These are phyloP conservation scores for Boechera divaricarpa DNA, from an alignment of 345 rosid species.

Conservation along the genomic window DNA sequence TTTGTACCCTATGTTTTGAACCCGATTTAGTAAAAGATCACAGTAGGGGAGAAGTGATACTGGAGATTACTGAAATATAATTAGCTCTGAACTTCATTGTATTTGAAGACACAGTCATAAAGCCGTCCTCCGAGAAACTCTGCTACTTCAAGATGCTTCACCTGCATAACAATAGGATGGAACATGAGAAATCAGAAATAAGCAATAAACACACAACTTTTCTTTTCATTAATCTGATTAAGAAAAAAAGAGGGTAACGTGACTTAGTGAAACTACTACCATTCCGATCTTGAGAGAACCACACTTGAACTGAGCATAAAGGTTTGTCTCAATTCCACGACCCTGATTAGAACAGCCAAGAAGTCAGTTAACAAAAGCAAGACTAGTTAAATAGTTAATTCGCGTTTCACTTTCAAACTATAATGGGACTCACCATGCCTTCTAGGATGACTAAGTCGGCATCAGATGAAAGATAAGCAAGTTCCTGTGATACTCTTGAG, in stretches of 20 bases:
- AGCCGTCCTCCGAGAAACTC: constrained; percentile 95
- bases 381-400: background rate
- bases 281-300: constrained; percentile 96
- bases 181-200: background rate
- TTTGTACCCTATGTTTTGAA: background rate
- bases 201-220: background rate
- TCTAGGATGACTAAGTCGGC: constrained; percentile 92
- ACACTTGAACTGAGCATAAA: constrained; percentile 91
- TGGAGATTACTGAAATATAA: background rate
- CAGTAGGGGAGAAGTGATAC: background rate
- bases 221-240: background rate
- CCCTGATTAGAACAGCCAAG: constrained; percentile 63
- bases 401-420: background rate
- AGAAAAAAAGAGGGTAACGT: background rate
- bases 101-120: constrained; percentile 90
- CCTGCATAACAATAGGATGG: constrained; percentile 52
- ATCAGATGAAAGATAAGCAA: constrained; percentile 77
- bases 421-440: constrained; percentile 82
- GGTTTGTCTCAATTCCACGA: constrained; percentile 97
- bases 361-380: constrained; percentile 18
- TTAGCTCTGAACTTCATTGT: constrained; percentile 57
- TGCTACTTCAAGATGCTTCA: constrained; percentile 93
- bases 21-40: constrained; percentile 3
- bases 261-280: constrained; percentile 49
- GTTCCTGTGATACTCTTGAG: constrained; percentile 80